A percentile compares a stretch with the other conserved stretches of the same genome.
Conservation (phyloP, 2,329 filamentous ascomycete genomes). For the Penicillium frequentans region DNA sequence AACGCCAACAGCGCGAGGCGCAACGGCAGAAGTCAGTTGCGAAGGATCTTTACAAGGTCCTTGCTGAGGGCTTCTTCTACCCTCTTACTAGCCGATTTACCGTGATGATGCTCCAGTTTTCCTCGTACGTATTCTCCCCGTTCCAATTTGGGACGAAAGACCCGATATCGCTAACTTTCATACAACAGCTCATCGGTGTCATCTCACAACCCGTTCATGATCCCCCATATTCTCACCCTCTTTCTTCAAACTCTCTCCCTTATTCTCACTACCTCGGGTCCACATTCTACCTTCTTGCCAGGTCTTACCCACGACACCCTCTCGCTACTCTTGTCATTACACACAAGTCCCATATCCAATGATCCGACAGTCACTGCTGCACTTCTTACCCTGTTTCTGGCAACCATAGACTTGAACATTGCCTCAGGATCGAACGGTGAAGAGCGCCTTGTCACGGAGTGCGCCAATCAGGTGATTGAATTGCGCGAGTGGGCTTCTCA, state of each 20-base stretch:
- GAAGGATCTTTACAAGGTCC: constrained; percentile 75
- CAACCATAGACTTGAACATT: constrained; percentile 76
- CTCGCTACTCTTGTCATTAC: constrained; percentile 73
- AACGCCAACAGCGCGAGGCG: constrained; percentile 42
- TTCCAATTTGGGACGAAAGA: background rate
- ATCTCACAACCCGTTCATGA: constrained; percentile 63
- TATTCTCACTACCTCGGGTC: constrained; percentile 78
- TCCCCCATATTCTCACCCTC: constrained; percentile 72
- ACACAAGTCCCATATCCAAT: constrained; percentile 51
- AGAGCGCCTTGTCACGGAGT: constrained; percentile 70
- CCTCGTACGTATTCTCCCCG: constrained; percentile 38
- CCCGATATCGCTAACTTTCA: background rate
- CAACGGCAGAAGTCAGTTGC: constrained; percentile 60
- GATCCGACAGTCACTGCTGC: constrained; percentile 71
- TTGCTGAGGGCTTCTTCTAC: constrained; percentile 79
- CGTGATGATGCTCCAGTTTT: constrained; percentile 58
- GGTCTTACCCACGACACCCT: constrained; percentile 84
- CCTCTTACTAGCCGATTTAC: constrained; percentile 81
- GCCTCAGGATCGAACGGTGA: constrained; percentile 51
- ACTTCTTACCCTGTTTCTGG: constrained; percentile 75
- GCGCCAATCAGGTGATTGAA: constrained; percentile 78
- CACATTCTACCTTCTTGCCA: constrained; percentile 71
- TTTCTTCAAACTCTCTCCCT: constrained; percentile 86
- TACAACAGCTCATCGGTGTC: constrained; percentile 32
- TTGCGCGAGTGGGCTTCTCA: constrained; percentile 80